These are phyloP conservation scores for Neobulgaria alba DNA, from an alignment of 2,329 filamentous ascomycete genomes.

Conservation along the genomic window DNA sequence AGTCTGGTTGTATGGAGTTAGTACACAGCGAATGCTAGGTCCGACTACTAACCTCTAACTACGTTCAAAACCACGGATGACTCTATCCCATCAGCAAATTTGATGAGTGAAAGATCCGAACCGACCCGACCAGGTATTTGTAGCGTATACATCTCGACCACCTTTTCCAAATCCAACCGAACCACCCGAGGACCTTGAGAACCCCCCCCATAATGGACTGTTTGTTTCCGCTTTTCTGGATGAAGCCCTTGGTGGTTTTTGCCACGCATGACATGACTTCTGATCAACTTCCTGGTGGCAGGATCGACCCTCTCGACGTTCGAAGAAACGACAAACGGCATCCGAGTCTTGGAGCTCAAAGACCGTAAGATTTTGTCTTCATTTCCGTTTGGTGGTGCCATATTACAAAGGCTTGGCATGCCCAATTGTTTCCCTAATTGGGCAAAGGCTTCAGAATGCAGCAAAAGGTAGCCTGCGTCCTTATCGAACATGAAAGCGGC, in stretches of 20 bases:
- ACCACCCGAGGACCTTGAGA: too few species aligned
- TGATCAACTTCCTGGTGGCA: slow-evolving; percentile 32
- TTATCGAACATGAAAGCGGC: too few species aligned
- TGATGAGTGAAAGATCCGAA: slow-evolving; percentile 18
- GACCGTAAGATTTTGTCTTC: too few species aligned
- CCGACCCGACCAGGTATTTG: slow-evolving; percentile 5
- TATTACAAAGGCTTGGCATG: too few species aligned
- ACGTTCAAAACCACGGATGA: slow-evolving; percentile 17
- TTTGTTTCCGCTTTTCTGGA: too few species aligned
- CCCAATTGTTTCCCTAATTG: too few species aligned
- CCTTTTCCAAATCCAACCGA: background rate
- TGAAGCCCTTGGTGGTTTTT: slow-evolving; percentile 30
- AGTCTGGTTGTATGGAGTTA: slow-evolving; percentile 19
- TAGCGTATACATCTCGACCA: background rate
- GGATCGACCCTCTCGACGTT: slow-evolving; percentile 25
- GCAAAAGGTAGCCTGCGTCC: too few species aligned
- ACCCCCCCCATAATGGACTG: too few species aligned
- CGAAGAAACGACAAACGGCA: slow-evolving; percentile 18
- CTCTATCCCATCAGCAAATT: slow-evolving; percentile 25
- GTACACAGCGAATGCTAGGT: background rate
- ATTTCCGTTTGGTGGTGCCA: too few species aligned
- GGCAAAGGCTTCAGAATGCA: too few species aligned
- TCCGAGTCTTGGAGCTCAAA: background rate
- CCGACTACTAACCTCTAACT: slow-evolving; percentile 25
- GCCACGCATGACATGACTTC: slow-evolving; percentile 37